Conservation (phyloP, 192 early-diverging fungal genomes). For the Podila minutissima region DNA sequence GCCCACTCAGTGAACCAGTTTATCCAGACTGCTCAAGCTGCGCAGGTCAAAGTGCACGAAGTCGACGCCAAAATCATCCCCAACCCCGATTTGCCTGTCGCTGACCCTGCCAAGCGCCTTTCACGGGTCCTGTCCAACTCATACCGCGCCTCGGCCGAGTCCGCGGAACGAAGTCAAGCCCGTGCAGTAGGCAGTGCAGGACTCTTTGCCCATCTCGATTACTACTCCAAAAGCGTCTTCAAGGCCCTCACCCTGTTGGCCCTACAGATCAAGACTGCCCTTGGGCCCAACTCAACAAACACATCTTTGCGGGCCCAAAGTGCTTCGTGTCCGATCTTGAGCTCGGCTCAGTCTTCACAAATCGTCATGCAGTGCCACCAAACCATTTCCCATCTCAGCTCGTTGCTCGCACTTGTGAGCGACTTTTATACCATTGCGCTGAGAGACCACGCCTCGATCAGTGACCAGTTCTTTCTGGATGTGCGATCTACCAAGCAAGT, state of each 20-base stretch:
- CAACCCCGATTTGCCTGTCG: neutral
- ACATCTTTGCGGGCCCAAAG: too few relatives aligned
- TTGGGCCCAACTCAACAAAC: neutral
- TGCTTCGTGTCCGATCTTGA: too few relatives aligned
- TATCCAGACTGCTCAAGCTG: constrained; percentile 1
- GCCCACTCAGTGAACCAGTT: constrained; percentile 76
- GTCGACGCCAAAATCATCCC: constrained; percentile 1
- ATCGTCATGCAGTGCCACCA: constrained; percentile 45
- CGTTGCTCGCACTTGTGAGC: constrained; percentile 39
- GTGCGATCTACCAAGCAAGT: constrained; percentile 70
- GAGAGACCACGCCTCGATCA: constrained; percentile 40
- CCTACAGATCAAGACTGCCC: neutral
- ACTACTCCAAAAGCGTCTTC: constrained; percentile 2
- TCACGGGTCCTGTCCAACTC: neutral
- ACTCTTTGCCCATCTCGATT: neutral
- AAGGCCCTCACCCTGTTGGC: neutral
- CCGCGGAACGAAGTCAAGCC: neutral
- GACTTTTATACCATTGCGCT: constrained; percentile 51
- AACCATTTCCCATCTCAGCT: constrained; percentile 40
- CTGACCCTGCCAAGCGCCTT: neutral
- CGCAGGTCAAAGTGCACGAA: neutral
- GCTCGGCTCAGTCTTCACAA: constrained; percentile 36
- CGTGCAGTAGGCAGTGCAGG: neutral
- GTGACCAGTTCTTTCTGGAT: constrained; percentile 51
- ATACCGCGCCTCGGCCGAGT: neutral